A percentile compares a stretch with the other conserved stretches of the same genome.
Conservation (phyloP, 192 early-diverging fungal species). For the Linnemannia hyalina region DNA sequence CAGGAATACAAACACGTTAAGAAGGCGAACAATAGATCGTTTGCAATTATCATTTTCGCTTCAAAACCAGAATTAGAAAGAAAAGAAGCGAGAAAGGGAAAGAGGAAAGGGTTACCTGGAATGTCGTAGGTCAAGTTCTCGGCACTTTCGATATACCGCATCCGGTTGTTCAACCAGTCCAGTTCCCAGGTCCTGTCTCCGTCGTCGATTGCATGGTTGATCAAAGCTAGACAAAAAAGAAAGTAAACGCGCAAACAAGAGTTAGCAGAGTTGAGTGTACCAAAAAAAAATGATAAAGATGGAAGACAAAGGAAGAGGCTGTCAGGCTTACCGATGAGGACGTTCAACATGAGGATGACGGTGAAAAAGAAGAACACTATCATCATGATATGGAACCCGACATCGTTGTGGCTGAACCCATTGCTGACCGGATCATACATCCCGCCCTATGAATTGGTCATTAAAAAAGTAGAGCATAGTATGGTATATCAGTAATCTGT, state of each 20-base stretch:
- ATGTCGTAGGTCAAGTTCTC: conserved; percentile 20
- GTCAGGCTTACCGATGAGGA: conserved; percentile 16
- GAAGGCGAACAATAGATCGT: too few species aligned
- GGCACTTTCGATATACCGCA: conserved; percentile 11
- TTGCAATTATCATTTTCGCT: not conserved
- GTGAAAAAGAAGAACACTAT: conserved; percentile 24
- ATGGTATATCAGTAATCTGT: not conserved
- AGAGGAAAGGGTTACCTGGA: not conserved
- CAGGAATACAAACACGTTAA: not conserved
- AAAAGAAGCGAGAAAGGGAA: not conserved
- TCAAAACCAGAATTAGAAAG: not conserved
- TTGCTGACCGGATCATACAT: conserved; percentile 4
- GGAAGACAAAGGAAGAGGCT: not conserved
- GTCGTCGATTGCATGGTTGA: not conserved
- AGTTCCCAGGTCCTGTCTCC: conserved; percentile 10
- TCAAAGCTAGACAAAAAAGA: not conserved
- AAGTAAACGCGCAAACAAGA: not conserved
- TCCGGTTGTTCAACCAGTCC: conserved; percentile 11
- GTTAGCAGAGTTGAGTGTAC: not conserved
- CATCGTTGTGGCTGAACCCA: not conserved
- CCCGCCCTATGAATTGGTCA: conserved; percentile 12
- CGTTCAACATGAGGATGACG: conserved; percentile 30
- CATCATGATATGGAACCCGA: conserved; percentile 5
- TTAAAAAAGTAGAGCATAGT: not conserved
- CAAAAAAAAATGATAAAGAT: not conserved